phyloP scores from a whole-genome alignment of 441 rosid species.

The California macrophylla region DNA sequence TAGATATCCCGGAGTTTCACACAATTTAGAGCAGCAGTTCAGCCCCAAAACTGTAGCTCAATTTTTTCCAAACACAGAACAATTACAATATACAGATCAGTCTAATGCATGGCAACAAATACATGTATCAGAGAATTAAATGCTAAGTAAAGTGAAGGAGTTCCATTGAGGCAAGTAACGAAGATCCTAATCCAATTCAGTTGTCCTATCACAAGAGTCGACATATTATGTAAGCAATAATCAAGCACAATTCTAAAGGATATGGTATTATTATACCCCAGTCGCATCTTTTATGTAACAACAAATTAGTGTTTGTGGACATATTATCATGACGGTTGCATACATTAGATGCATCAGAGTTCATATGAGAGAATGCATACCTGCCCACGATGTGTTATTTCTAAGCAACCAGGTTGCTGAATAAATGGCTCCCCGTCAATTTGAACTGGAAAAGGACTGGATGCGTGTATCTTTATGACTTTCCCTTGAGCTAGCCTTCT shows the following conservation, averaged over 20 bases:
- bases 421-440: conserved; percentile 74
- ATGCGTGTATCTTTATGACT: conserved; percentile 42
- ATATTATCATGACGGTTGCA: background rate
- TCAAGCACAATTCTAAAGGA: background rate
- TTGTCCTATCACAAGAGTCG: background rate
- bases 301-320: background rate
- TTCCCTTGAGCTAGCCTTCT: conserved; percentile 60
- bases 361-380: conserved; percentile 19
- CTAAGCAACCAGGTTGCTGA: conserved; percentile 57
- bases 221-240: background rate
- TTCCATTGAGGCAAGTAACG: background rate
- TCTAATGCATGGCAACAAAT: background rate
- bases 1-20: background rate
- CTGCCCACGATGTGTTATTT: conserved; percentile 58
- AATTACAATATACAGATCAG: background rate
- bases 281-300: background rate
- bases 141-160: background rate
- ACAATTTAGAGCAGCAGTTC: background rate
- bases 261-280: background rate
- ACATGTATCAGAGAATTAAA: background rate
- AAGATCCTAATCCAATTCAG: background rate
- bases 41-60: background rate
- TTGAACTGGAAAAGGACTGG: conserved; percentile 56
- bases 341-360: background rate
- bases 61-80: background rate